Base-by-base conservation (phyloP, 2,329 filamentous ascomycete genomes). In the Mycocentrospora acerina region DNA sequence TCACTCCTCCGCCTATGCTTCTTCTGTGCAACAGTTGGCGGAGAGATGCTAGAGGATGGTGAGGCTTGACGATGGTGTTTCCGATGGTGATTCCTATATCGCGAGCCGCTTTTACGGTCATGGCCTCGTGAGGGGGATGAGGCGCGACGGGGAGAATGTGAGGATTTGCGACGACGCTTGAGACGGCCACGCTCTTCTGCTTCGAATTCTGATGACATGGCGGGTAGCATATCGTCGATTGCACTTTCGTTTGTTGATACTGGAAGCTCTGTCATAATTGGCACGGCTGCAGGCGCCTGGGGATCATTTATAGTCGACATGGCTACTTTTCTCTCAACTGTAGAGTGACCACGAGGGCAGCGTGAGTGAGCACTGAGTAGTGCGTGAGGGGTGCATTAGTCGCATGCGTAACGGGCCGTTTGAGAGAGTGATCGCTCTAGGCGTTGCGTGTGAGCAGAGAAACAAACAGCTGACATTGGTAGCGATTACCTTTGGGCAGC, bases 221-320 rank as follows among this genome's bases (percentile, higher is more conserved):
- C 61, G 18, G 62, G 73, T 26, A 59, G 61, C 10, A 66, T 64
- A 48, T 72, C 70, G 40, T 75, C 72, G 18, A 68, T 62, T 13
- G 68, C 70, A 7, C 67, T 57, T 30, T 74, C 73, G 14, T 58
- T 70, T 15, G 30, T 25, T 14, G 19, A 26, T 34, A 24, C 29
- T 42, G 16, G 29, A 44, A 32, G 35, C 9, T 27, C 3, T 8
- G 29, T 13, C 8, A 14, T 28, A 12, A 37, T 37, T 24, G 33
- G 14, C 29, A 38, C 31, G 31, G 29, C 19, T 13, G 26, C 22
- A 35, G 40, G 10, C 35, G 30, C 10, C 22, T 18, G 19, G 11
- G 16, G 29, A 29, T 34, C 19, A 29, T 7, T 22, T 22, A 9
- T 9, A 22, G 5, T 22, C 19, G 19, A 5, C 19, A 22, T 22